A percentile compares a stretch with the other conserved stretches of the same genome.
Evolutionary conservation across 1,284 basidiomycete species (phyloP).

Genomic region (Thelephora terrestris): DNA sequence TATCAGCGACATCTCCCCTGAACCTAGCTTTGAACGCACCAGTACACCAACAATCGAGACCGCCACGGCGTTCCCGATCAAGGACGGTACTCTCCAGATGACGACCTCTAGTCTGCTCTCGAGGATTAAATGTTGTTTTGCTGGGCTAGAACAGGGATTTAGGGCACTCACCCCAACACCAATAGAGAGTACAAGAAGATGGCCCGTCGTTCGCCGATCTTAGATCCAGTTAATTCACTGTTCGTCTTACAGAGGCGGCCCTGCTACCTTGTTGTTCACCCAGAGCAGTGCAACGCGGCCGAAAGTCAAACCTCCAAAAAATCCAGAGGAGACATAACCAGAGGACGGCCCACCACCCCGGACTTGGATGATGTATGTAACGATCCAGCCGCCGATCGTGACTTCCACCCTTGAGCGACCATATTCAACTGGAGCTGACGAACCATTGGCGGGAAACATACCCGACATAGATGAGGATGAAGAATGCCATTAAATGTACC

Average conservation of each 20-base stretch:
- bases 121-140: not conserved
- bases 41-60: slow-evolving; percentile 46
- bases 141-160: not conserved
- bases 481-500: slow-evolving; percentile 34
- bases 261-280: slow-evolving; percentile 36
- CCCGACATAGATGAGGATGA: slow-evolving; percentile 37
- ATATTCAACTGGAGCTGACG: no score
- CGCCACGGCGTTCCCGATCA: slow-evolving; percentile 40
- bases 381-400: slow-evolving; percentile 42
- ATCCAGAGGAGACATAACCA: slow-evolving; percentile 42
- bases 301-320: slow-evolving; percentile 38
- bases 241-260: not conserved
- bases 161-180: slow-evolving; percentile 24
- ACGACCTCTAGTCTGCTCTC: slow-evolving; percentile 36
- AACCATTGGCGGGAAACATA: not conserved
- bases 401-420: slow-evolving; percentile 24
- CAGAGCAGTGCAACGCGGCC: slow-evolving; percentile 37
- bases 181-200: slow-evolving; percentile 29
- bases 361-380: slow-evolving; percentile 37
- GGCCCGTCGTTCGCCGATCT: slow-evolving; percentile 34
- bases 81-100: slow-evolving; percentile 48
- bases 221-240: not conserved
- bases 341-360: slow-evolving; percentile 36
- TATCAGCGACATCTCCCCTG: not conserved
- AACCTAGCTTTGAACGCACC: not conserved